These are phyloP conservation scores for Sordaria brevicollis DNA, from an alignment of 495 filamentous ascomycete genomes.

Conservation along the genomic window DNA sequence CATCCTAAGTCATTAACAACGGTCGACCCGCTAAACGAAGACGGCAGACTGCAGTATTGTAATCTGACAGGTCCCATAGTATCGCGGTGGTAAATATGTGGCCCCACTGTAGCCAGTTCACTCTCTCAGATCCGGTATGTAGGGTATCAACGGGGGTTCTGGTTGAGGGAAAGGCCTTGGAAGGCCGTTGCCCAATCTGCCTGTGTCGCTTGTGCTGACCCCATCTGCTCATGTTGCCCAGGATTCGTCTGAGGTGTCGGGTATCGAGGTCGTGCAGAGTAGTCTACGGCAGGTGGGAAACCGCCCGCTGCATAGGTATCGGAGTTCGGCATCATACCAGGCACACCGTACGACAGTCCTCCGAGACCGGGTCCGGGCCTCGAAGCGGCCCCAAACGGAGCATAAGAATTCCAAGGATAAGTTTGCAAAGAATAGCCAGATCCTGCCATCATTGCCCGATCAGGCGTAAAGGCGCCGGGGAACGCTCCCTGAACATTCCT, in stretches of 20 bases:
- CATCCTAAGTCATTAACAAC: neutral
- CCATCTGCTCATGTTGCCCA: constrained; percentile 27
- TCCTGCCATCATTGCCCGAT: constrained; percentile 22
- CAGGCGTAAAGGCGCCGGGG: constrained; percentile 23
- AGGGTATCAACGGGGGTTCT: constrained; percentile 22
- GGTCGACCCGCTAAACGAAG: constrained; percentile 18
- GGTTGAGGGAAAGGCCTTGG: constrained; percentile 44
- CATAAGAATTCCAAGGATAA: constrained; percentile 36
- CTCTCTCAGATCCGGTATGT: no score
- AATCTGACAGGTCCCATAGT: constrained; percentile 19
- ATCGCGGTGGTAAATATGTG: constrained; percentile 8
- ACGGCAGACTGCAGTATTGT: constrained; percentile 7
- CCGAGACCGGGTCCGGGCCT: constrained; percentile 23
- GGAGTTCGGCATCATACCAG: constrained; percentile 28
- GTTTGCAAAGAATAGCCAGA: constrained; percentile 24
- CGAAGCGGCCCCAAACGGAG: constrained; percentile 30
- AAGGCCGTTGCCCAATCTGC: constrained; percentile 38
- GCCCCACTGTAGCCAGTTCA: neutral
- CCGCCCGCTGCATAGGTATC: constrained; percentile 28
- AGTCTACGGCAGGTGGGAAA: constrained; percentile 33
- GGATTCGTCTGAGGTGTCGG: constrained; percentile 26
- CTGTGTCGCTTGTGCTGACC: constrained; percentile 23
- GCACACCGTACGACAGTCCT: constrained; percentile 12
- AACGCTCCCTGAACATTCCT: constrained; percentile 30
- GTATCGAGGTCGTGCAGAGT: constrained; percentile 32